Base-by-base conservation (phyloP, 2,329 filamentous ascomycete species). In the Knufia petricola region DNA sequence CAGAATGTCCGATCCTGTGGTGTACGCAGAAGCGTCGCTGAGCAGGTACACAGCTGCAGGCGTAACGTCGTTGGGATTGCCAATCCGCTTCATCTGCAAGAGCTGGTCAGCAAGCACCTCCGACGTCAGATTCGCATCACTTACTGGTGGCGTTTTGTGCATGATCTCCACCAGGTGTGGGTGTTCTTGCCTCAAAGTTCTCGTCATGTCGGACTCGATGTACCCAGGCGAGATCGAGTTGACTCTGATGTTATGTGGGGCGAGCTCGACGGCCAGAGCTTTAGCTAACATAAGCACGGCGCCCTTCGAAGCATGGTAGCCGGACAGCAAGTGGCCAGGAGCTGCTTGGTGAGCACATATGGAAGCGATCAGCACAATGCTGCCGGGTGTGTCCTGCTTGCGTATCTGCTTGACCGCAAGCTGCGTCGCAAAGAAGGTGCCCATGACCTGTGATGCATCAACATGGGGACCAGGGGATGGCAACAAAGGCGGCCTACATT, bases 331-430 rank as follows among this genome's bases (percentile, higher is more conserved):
- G 32, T 56, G 83, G 8, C 52, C 48, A 32, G 53, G 49, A 7
- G 52, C 48, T 6, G 48, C 46, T 31, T 49, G 45, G 24, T 46
- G 38, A 26, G 48, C 50, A 39, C 52, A 53, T 12, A 58, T 48
- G n/a, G 50, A 56, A 28, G 48, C 54, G n/a, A 55, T 50, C n/a
- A 57, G 42, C 26, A 58, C 49, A 21, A 55, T 51, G 38, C 49
- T 53, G 20, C 50, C 53, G 15, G 52, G 49, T 0, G 73, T 75
- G 1, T 67, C 67, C 52, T 73, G 76, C 1, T 64, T 63, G 28
- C 74, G 71, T 69, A 78, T 77, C 24, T 71, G 67, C 50, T 69
- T 66, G 0, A 71, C 72, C 1, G 71, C 73, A 8, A 71, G 58
- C 54, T 76, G 70, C 0, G 73, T 71, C 4, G 63, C 67, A 52